Base-by-base conservation (phyloP, 2,329 filamentous ascomycete genomes). In the Thelonectria blattea region DNA sequence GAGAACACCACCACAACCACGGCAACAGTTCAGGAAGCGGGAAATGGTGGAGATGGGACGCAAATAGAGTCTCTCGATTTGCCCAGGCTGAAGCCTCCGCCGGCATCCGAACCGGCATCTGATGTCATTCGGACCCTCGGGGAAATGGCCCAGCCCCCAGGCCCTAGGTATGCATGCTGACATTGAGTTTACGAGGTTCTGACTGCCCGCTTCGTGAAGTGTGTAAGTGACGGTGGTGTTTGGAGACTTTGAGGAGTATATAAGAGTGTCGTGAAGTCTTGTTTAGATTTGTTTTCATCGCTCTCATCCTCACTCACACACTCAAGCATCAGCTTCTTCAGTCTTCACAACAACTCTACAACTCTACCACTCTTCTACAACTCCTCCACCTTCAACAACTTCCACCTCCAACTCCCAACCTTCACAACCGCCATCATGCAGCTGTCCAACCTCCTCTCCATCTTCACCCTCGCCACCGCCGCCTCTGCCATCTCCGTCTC, bases 401-500 rank as follows among this genome's bases (percentile, higher is more conserved):
- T 24, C 22, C 22, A 24, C 22, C n/a, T n/a, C n/a, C n/a, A 24
- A 24, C n/a, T n/a, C n/a, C n/a, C 22, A 24, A 24, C 22, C 22
- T 24, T 24, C 22, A 46, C 22, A 20, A 61, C 65, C 66, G 51
- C 64, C 69, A 81, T 71, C 56, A 82, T 83, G 80, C 78, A 80
- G 70, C 68, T 80, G 71, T 71, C 76, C 67, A 73, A 67, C 67
- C 63, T 81, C 65, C 58, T 80, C 65, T 69, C 72, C 67, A 68
- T 79, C 69, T 71, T 81, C 63, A 68, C 77, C 63, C 64, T 76
- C 61, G 71, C 75, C 62, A 70, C 75, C 52, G 72, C 76, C 58
- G 72, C 72, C 58, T 71, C 76, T 18, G 78, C 78, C 67, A 71
- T 69, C 60, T 70, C 72, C 49, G 89, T 93, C 71, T 89, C 88